Evolutionary conservation across 148 eudicot species (phyloP).

Genomic region (Amaranthus cruentus): DNA sequence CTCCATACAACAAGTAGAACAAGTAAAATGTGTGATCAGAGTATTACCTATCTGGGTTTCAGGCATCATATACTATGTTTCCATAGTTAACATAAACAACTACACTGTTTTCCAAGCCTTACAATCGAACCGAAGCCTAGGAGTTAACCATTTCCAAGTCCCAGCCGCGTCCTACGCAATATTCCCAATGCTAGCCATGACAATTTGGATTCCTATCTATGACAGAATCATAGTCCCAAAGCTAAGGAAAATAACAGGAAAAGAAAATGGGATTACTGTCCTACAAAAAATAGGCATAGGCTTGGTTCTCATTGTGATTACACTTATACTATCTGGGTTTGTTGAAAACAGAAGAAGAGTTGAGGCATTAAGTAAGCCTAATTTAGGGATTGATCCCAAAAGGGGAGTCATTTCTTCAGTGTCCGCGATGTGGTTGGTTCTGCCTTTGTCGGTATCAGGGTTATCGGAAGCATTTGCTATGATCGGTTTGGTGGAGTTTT

Average conservation of each 20-base stretch:
- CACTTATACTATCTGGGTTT: conserved; percentile 30
- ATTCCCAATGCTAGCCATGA: conserved; percentile 48
- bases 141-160: conserved; percentile 32
- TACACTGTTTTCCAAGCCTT: conserved; percentile 62
- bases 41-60: conserved; percentile 65
- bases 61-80: conserved; percentile 33
- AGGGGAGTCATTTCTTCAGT: conserved; percentile 40
- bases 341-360: conserved; percentile 37
- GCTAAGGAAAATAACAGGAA: conserved; percentile 40
- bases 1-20: conserved; percentile 57
- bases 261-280: conserved; percentile 43
- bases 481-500: conserved; percentile 49
- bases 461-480: conserved; percentile 51
- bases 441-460: conserved; percentile 43
- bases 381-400: conserved; percentile 28
- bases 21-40: conserved; percentile 57
- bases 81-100: conserved; percentile 27
- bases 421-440: conserved; percentile 49
- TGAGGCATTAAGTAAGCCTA: conserved; percentile 30
- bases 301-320: conserved; percentile 23
- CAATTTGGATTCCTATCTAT: conserved; percentile 54
- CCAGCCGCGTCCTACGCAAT: conserved; percentile 57
- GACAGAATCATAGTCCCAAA: conserved; percentile 52
- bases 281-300: conserved; percentile 58
- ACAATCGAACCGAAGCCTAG: conserved; percentile 42